These are phyloP conservation scores for Lactarius sanguifluus DNA, from an alignment of 768 basidiomycete genomes.

Conservation along the genomic window DNA sequence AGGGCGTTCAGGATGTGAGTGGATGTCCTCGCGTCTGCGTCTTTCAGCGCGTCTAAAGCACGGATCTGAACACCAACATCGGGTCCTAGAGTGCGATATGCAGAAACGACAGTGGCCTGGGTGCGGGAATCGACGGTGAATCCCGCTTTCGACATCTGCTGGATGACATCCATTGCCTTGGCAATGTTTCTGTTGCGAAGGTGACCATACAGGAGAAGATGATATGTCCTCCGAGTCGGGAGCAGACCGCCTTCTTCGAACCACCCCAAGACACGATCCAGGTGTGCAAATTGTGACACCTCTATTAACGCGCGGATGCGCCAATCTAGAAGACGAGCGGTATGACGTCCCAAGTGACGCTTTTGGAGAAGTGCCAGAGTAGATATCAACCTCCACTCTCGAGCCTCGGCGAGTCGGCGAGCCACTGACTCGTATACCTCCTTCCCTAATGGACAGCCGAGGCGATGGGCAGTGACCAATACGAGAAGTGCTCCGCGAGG, in stretches of 20 bases:
- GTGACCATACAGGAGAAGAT: constrained; percentile 64
- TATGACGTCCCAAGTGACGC: constrained; percentile 49
- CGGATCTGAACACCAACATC: constrained; percentile 54
- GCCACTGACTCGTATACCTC: constrained; percentile 60
- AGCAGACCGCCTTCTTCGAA: constrained; percentile 47
- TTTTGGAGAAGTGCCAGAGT: constrained; percentile 49
- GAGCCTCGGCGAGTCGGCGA: constrained; percentile 46
- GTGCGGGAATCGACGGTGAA: constrained; percentile 56
- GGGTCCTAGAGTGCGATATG: constrained; percentile 59
- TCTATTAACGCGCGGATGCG: constrained; percentile 61
- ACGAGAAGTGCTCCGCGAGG: constrained; percentile 47
- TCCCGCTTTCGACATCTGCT: constrained; percentile 56
- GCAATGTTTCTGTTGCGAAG: constrained; percentile 65
- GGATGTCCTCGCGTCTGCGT: constrained; percentile 42
- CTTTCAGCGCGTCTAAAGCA: constrained; percentile 48
- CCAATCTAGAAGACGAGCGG: constrained; percentile 68
- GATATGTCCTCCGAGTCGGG: constrained; percentile 65
- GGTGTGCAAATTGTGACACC: constrained; percentile 41
- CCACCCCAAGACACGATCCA: constrained; percentile 49
- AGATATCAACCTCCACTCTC: constrained; percentile 53
- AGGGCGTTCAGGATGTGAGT: constrained; percentile 68
- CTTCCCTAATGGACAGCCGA: constrained; percentile 51
- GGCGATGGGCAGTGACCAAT: constrained; percentile 47
- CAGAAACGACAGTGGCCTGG: constrained; percentile 55
- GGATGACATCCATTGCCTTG: constrained; percentile 54